Conservation (phyloP, 2,329 filamentous ascomycete genomes). For the Raffaelea ambrosiae region DNA sequence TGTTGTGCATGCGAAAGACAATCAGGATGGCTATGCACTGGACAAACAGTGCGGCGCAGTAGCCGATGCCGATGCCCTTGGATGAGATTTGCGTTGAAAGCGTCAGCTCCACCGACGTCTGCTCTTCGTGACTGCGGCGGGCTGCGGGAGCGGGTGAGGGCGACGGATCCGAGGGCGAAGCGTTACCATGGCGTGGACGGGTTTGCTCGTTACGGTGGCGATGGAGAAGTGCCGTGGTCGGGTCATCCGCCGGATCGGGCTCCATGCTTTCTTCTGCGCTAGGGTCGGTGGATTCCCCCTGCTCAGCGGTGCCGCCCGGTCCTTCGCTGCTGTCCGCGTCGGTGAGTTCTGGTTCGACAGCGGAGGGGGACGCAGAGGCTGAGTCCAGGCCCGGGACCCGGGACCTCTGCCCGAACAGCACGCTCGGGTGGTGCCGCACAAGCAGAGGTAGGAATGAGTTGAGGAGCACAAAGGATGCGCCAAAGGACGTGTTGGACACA, state of each 20-base stretch:
- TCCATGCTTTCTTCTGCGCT: too few relatives aligned
- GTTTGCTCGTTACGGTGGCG: constrained; percentile 9
- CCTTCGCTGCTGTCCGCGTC: constrained; percentile 15
- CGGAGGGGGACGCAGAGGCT: too few relatives aligned
- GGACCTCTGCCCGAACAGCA: constrained; percentile 15
- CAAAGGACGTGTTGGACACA: constrained; percentile 87
- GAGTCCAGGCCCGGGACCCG: too few relatives aligned
- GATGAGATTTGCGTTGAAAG: constrained; percentile 88
- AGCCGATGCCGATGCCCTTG: constrained; percentile 88
- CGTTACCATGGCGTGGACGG: too few relatives aligned
- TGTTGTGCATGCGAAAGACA: constrained; percentile 63
- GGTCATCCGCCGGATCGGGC: too few relatives aligned
- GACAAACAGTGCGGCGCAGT: constrained; percentile 75
- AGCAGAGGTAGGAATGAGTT: constrained; percentile 92
- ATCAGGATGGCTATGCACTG: constrained; percentile 76
- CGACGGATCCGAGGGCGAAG: neutral
- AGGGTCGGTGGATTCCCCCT: too few relatives aligned
- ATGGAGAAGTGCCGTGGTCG: constrained; percentile 39
- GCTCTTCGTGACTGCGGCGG: constrained; percentile 26
- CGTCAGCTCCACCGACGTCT: constrained; percentile 59
- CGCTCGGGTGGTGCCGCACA: constrained; percentile 70
- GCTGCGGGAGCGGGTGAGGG: neutral
- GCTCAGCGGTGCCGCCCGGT: too few relatives aligned
- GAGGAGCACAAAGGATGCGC: constrained; percentile 86
- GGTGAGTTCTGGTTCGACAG: constrained; percentile 14